Evolutionary conservation across 805 yeast species (phyloP).

Genomic region (Diddensiella santjacobensis): DNA sequence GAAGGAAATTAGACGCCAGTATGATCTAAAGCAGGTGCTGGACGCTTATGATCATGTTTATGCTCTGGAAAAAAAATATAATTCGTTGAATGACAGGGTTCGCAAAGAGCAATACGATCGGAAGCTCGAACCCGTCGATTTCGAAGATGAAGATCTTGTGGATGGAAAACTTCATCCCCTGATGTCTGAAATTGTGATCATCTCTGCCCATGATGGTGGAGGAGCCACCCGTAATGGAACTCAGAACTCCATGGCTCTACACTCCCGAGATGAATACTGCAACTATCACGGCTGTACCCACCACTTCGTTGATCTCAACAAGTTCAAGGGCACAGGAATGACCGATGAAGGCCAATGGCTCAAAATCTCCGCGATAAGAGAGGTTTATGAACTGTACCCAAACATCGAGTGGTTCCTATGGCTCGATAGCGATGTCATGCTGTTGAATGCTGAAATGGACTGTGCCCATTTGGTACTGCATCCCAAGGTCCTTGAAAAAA

Average conservation of each 20-base stretch:
- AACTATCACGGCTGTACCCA: conserved; percentile 33
- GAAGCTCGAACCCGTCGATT: background rate
- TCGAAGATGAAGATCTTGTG: background rate
- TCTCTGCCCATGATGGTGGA: conserved; percentile 8
- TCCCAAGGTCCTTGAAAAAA: conserved; percentile 26
- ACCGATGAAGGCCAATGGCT: conserved; percentile 25
- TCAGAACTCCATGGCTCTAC: conserved; percentile 16
- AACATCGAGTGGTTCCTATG: conserved; percentile 39
- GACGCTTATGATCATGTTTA: background rate
- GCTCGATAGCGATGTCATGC: conserved; percentile 34
- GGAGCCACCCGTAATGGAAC: conserved; percentile 18
- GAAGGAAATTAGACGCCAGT: background rate
- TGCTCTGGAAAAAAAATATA: background rate
- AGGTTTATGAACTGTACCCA: conserved; percentile 29
- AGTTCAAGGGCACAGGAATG: conserved; percentile 6
- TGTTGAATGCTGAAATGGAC: conserved; percentile 31
- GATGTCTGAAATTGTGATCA: conserved; percentile 2
- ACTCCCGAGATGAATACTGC: conserved; percentile 31
- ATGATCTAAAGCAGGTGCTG: background rate
- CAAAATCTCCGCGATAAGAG: conserved; percentile 33
- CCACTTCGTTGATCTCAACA: conserved; percentile 27
- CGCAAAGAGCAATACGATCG: background rate
- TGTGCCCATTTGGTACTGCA: conserved; percentile 28
- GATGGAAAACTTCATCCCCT: conserved; percentile 4
- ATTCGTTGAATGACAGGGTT: background rate